Base-by-base conservation (phyloP, 1,284 basidiomycete species). In the Ceratobasidium sp. region DNA sequence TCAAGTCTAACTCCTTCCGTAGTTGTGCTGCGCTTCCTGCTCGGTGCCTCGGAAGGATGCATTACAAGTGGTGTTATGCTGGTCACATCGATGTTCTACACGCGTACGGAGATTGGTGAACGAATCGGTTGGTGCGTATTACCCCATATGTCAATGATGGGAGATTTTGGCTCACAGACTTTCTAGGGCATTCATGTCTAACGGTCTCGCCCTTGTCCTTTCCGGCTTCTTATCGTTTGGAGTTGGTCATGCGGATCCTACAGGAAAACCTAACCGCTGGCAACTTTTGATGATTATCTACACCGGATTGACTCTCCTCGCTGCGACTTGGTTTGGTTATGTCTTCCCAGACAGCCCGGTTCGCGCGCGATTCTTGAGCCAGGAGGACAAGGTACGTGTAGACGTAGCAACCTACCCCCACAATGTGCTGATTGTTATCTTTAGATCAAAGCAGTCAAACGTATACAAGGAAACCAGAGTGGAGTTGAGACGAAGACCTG, bases 401-500 rank as follows among this genome's bases (percentile, higher is more conserved):
- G 17, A 24, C 24, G n/a, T 44, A 6, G 19, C 54, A 27, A 57
- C 2, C 8, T 29, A 29, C n/a, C 4, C 22, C 2, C 6, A 8
- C 31, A 29, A 9, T 9, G 41, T 36, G 50, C 50, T 51, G 50
- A 51, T 17, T 17, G 6, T n/a, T 51, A n/a, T 24, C 50, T 51
- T 51, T 51, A 69, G 66, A 51, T 79, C 60, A 66, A 79, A 19
- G 81, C 81, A 0, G 76, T 82, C 45, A 79, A 81, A 76, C 77
- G 80, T 6, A 76, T 82, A 24, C 77, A 79, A 22, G 76, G 60
- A 50, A 82, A 82, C 75, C 78, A 79, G 62, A 79, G 78, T 7
- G 82, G 82, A 11, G 86, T 84, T 5, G 84, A 86, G 76, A 82
- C 83, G 19, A 86, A 86, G 75, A 80, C 82, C 11, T 84, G 84